Evolutionary conservation across 2,329 filamentous ascomycete genomes (phyloP).

Genomic region (Cercospora beticola): DNA sequence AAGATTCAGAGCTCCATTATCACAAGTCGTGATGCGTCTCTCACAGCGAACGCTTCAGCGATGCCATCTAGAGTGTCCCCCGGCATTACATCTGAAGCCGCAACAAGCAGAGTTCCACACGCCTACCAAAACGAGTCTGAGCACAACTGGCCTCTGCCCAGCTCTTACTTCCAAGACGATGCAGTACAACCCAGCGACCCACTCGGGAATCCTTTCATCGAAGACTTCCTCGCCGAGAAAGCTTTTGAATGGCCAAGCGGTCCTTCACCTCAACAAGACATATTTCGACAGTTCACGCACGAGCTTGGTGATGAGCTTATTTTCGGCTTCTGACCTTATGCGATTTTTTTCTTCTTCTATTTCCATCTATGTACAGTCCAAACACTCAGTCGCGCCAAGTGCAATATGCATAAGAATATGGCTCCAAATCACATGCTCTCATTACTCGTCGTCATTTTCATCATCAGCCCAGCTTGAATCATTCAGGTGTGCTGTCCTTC

Average conservation of each 20-base stretch:
- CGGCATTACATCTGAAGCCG: neutral
- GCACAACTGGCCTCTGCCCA: slow-evolving; percentile 1
- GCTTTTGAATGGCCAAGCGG: slow-evolving; percentile 25
- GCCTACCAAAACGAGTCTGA: neutral
- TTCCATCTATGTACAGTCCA: slow-evolving; percentile 1
- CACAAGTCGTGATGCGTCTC: neutral
- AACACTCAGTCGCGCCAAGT: neutral
- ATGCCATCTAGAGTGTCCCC: neutral
- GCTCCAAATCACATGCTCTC: neutral
- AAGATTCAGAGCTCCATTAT: slow-evolving; percentile 18
- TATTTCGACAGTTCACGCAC: slow-evolving; percentile 22
- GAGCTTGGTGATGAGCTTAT: slow-evolving; percentile 24
- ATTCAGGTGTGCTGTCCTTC: neutral
- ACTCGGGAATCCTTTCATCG: slow-evolving; percentile 27
- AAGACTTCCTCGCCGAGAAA: slow-evolving; percentile 26
- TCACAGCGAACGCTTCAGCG: neutral
- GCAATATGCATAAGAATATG: neutral
- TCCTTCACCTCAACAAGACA: slow-evolving; percentile 21
- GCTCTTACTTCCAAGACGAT: slow-evolving; percentile 9
- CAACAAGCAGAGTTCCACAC: neutral
- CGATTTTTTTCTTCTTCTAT: neutral
- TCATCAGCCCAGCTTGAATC: neutral
- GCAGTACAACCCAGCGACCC: slow-evolving; percentile 17
- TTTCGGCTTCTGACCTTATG: slow-evolving; percentile 12
- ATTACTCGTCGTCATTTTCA: neutral